These are phyloP conservation scores for Myxozyma nipponensis DNA, from an alignment of 805 yeast genomes.

Conservation along the genomic window DNA sequence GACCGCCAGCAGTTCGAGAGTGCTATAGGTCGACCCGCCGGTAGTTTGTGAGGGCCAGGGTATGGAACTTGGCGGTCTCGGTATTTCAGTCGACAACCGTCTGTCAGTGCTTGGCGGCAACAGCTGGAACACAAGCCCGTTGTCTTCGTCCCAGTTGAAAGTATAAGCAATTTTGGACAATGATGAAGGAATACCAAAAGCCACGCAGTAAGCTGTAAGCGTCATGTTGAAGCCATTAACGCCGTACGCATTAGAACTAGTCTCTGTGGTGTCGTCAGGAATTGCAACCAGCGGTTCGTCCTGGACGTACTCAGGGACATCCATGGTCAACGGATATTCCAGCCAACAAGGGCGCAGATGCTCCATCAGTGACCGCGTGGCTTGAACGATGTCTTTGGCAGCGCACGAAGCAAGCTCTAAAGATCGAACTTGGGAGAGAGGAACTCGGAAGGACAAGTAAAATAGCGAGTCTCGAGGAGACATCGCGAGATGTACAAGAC, in stretches of 20 bases:
- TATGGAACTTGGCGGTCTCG: neutral
- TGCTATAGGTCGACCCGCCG: conserved; percentile 9
- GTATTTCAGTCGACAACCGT: neutral
- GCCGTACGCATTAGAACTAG: conserved; percentile 6
- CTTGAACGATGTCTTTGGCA: conserved; percentile 27
- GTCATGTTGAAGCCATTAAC: conserved; percentile 29
- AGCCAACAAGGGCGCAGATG: conserved; percentile 30
- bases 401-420: conserved; percentile 30
- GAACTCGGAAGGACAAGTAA: conserved; percentile 28
- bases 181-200: conserved; percentile 25
- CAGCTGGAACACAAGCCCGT: conserved; percentile 24
- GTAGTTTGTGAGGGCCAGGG: neutral
- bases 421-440: conserved; percentile 27
- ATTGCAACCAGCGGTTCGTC: conserved; percentile 27
- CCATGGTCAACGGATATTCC: conserved; percentile 28
- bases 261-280: neutral
- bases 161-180: conserved; percentile 18
- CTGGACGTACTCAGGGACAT: conserved; percentile 27
- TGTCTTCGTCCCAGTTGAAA: conserved; percentile 19
- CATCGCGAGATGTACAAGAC: conserved; percentile 29
- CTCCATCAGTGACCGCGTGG: conserved; percentile 19
- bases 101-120: conserved; percentile 15
- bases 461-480: conserved; percentile 28
- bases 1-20: conserved; percentile 27
- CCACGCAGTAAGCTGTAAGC: conserved; percentile 30